Base-by-base conservation (phyloP, 208 protist species). In the Acanthamoeba culbertsoni region DNA sequence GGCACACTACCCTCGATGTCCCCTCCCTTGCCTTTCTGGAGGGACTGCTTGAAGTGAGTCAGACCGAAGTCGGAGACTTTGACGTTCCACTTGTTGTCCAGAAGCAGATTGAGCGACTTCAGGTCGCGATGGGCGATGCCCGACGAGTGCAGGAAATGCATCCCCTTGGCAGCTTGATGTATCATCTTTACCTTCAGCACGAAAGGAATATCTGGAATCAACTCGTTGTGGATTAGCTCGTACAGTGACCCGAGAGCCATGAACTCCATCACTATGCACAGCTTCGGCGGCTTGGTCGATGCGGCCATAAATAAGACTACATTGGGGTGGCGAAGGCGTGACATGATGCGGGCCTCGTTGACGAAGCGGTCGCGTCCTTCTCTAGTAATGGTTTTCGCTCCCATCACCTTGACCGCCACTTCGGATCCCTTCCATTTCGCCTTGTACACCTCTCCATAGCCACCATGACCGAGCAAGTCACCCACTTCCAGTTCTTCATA, bases 251-350 rank as follows among this genome's bases (percentile, higher is more conserved):
- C 79, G 6, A 68, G 46, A 18, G 79, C 46, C 51, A 65, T 65
- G 55, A 35, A 89, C 79, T 92, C 86, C 59, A 71, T 92, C n/a
- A 92, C 86, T n/a, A 92, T 92, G 86, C 59, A 71, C 37, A 92
- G 20, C 45, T 92, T 71, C 18, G 45, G 45, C 40, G 55, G 59
- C 35, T 48, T 92, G 42, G 88, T 73, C 33, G 62, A 96, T 0
- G 89, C 95, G 10, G 93, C 95, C 65, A 96, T 95, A 63, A 96
- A 96, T 10, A 96, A 62, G 7, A 95, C 93, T 10, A 96, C 53
- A 71, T 96, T 96, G 26, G 95, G 95, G 33, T 96, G 95, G 23
- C 86, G 28, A 6, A 96, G 43, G 1, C 68, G 1, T 8, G 28
- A 71, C 65, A 96, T 93, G 62, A 96, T 96, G 12, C 73, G 37